Percentiles rank a stretch among this genome's conserved stretches.
Evolutionary conservation across 441 rosid species (phyloP).

Genomic region (Capsella rubella): DNA sequence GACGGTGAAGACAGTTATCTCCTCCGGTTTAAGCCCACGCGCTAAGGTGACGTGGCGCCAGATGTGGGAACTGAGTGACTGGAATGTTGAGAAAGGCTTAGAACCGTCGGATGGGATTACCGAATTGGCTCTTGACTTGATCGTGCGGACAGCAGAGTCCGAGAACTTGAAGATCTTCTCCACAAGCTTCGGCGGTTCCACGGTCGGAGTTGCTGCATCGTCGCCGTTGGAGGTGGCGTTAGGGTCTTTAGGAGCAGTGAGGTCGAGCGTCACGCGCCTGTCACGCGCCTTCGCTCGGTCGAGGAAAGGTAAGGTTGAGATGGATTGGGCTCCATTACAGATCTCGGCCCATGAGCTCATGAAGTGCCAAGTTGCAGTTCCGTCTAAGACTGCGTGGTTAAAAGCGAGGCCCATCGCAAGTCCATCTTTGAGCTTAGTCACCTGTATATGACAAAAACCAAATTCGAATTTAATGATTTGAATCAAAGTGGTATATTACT

Average conservation of each 20-base stretch:
- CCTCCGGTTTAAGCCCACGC: conserved; percentile 78
- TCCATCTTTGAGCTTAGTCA: conserved; percentile 85
- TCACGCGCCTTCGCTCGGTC: conserved; percentile 78
- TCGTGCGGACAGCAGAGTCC: conserved; percentile 61
- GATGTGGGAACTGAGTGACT: conserved; percentile 73
- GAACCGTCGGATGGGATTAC: conserved; percentile 53
- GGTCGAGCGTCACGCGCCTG: conserved; percentile 81
- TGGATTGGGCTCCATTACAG: conserved; percentile 56
- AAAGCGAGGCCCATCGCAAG: conserved; percentile 89
- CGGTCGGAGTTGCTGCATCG: conserved; percentile 29
- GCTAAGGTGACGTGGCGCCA: conserved; percentile 95
- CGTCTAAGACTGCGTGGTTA: conserved; percentile 90
- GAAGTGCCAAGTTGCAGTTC: conserved; percentile 94
- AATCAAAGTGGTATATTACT: conserved; percentile 7
- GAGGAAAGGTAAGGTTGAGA: conserved; percentile 60
- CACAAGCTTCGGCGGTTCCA: conserved; percentile 44
- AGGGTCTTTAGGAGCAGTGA: conserved; percentile 53
- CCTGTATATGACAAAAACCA: conserved; percentile 46
- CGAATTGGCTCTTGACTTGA: conserved; percentile 70
- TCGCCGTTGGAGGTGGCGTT: conserved; percentile 48
- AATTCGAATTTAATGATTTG: neutral
- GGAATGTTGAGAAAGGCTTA: conserved; percentile 88
- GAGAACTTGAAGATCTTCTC: conserved; percentile 80
- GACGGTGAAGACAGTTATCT: conserved; percentile 78
- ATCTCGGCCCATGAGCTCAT: conserved; percentile 88